Evolutionary conservation across 257 asterid genomes (phyloP), one percentile per base, ranked within the genome.

Genomic region (Nicotiana benthamiana): DNA sequence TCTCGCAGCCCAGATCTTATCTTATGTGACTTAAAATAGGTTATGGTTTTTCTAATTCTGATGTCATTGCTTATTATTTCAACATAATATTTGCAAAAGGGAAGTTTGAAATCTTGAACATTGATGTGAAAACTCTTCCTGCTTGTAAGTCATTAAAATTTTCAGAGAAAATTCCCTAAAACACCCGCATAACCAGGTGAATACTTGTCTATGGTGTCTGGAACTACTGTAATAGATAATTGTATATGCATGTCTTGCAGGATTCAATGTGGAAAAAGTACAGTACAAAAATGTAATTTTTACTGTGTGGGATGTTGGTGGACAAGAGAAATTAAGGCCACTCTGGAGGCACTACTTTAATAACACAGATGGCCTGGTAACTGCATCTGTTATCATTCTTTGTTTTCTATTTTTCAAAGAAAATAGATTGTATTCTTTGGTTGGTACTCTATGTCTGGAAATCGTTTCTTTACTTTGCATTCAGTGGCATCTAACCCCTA

Each of bases 261-360:
- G 99, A 57, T 95, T 95, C 89, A 95, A 95, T 84, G 99, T 95
- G 53, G 99, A 95, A 89, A 95, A 95, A 89, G 97, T 95, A 86
- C 98, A 95, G 82, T 95, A 95, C 81, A 95, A 95, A 84, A 95
- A 95, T 83, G 98, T 92, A 80, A 80, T 92, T 40, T 95, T 95
- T 87, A 95, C 99, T 15, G 99, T 95, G 85, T 93, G 98, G 99
- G 99, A 95, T 88, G 98, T 95, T 75, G 99, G 98, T 26, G 99
- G 99, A 15, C 99, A 95, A 83, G 98, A 93, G 86, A 95, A 93
- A 84, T 80, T 93, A 82, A 90, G 99, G 85, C 99, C 99, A 81
- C 88, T 95, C 61, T 95, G 99, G 99, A 93, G 98, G 85, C 99
- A 95, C 87, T 95, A 95, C 88, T 95, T 95, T 79, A 92, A 89